Percentiles rank a stretch among this genome's conserved stretches.
phyloP scores from a whole-genome alignment of 2,329 filamentous ascomycete species.

The Chaetomiaceae sp. region DNA sequence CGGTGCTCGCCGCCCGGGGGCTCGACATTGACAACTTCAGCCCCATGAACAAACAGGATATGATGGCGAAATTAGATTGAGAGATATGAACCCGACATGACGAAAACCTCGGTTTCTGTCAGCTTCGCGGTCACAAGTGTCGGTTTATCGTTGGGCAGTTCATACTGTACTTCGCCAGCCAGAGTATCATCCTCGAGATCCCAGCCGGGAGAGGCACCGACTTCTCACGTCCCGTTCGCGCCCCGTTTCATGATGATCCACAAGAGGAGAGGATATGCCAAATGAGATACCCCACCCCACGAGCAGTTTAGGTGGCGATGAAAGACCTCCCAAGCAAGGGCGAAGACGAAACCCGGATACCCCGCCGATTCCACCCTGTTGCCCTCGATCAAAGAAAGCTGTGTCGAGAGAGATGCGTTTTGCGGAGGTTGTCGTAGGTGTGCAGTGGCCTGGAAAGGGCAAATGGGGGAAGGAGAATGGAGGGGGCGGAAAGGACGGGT shows the following conservation, averaged over 20 bases:
- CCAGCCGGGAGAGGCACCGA: constrained; percentile 17
- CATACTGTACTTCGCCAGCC: constrained; percentile 21
- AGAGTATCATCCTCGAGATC: constrained; percentile 20
- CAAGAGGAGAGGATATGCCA: constrained; percentile 17
- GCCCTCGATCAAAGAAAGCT: constrained; percentile 11
- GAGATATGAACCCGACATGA: constrained; percentile 9
- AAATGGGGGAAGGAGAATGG: no score
- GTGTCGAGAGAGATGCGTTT: constrained; percentile 17
- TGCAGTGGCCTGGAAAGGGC: no score
- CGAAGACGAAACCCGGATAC: constrained; percentile 12
- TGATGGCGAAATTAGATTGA: constrained; percentile 98
- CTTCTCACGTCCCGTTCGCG: constrained; percentile 16
- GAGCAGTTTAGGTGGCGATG: constrained; percentile 11
- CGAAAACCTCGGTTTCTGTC: constrained; percentile 10
- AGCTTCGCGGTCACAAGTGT: constrained; percentile 16
- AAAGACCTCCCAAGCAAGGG: not conserved
- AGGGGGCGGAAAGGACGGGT: not conserved
- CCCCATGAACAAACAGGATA: constrained; percentile 86
- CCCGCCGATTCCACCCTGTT: constrained; percentile 10
- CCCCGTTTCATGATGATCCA: constrained; percentile 21
- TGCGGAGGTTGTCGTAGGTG: constrained; percentile 11
- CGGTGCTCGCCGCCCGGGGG: constrained; percentile 66
- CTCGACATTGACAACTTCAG: constrained; percentile 93
- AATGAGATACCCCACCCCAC: constrained; percentile 19
- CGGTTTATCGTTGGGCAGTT: constrained; percentile 18